A percentile compares a stretch with the other conserved stretches of the same genome.
Evolutionary conservation across 441 rosid genomes (phyloP).

Genomic region (Syzygium syzygioides): DNA sequence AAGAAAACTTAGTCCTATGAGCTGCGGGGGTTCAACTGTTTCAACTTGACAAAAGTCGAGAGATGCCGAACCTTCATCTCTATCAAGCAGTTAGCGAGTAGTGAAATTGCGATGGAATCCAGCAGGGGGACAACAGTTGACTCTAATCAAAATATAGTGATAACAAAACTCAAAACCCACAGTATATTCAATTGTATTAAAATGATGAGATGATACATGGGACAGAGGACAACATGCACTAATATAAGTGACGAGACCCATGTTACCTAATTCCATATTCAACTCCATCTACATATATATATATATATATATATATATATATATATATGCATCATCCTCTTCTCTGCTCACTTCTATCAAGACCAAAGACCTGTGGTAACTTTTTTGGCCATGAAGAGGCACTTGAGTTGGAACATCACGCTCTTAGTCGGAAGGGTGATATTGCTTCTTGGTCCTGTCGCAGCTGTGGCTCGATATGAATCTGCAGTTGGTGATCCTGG

Average conservation of each 20-base stretch:
- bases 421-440: neutral
- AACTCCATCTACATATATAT: neutral
- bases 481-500: constrained; percentile 62
- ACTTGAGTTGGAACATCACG: neutral
- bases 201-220: neutral
- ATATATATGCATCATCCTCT: neutral
- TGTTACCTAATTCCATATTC: neutral
- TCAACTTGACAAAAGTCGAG: neutral
- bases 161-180: neutral
- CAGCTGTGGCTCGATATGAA: neutral
- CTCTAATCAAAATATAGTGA: neutral
- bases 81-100: neutral
- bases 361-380: neutral
- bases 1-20: neutral
- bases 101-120: neutral
- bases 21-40: neutral
- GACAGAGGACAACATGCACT: neutral
- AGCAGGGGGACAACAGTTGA: neutral
- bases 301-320: neutral
- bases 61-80: neutral
- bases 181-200: neutral
- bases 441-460: neutral
- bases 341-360: neutral
- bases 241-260: neutral
- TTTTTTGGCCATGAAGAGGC: neutral